Percentiles rank a stretch among this genome's conserved stretches.
Conservation (phyloP, 306 rosid genomes). For the Sindora glabra region DNA sequence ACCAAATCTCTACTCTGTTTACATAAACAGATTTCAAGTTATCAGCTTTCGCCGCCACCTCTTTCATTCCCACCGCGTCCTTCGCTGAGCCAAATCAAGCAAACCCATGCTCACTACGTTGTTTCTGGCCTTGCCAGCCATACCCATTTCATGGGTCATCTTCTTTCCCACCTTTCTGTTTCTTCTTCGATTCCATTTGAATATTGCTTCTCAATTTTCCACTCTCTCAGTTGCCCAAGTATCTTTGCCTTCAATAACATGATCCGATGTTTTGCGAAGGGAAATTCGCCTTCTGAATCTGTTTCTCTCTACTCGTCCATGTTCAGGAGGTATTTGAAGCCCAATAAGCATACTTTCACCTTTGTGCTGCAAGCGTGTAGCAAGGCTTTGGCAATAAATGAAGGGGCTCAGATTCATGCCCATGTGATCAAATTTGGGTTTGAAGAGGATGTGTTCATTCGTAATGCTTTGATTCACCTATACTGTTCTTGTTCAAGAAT, state of each 20-base stretch:
- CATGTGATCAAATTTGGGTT: slow-evolving; percentile 54
- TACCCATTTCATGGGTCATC: slow-evolving; percentile 30
- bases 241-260: slow-evolving; percentile 59
- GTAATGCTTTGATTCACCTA: slow-evolving; percentile 57
- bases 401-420: slow-evolving; percentile 51
- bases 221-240: slow-evolving; percentile 23
- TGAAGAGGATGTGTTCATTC: slow-evolving; percentile 35
- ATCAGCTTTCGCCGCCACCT: not conserved
- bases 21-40: slow-evolving; percentile 3
- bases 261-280: slow-evolving; percentile 56
- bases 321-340: slow-evolving; percentile 21
- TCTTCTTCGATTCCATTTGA: slow-evolving; percentile 16
- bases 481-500: slow-evolving; percentile 34
- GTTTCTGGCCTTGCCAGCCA: slow-evolving; percentile 31
- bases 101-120: slow-evolving; percentile 47
- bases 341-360: slow-evolving; percentile 70
- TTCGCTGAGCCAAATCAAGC: slow-evolving; percentile 43
- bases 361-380: slow-evolving; percentile 59
- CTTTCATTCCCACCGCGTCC: slow-evolving; percentile 18
- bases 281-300: slow-evolving; percentile 26
- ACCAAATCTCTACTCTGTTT: slow-evolving; percentile 19
- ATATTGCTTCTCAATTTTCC: slow-evolving; percentile 39
- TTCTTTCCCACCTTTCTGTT: slow-evolving; percentile 44
- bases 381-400: slow-evolving; percentile 20
- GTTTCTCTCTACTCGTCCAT: slow-evolving; percentile 35